Evolutionary conservation across 2,329 filamentous ascomycete genomes (phyloP), one percentile per base, ranked within the genome.

Genomic region (Monilinia fructicola): DNA sequence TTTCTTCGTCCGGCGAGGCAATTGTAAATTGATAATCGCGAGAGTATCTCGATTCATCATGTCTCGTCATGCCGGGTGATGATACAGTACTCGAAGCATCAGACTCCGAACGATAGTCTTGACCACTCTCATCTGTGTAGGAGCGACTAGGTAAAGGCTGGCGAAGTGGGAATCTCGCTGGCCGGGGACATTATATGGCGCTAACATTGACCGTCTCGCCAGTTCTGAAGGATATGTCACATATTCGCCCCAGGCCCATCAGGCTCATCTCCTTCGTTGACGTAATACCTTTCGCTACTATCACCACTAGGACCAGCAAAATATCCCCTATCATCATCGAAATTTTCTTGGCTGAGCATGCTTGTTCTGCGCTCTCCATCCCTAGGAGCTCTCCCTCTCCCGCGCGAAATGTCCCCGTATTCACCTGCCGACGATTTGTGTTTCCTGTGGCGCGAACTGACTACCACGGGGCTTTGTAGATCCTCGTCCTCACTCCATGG

Each of bases 401-500:
- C 80, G 48, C 77, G 74, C 28, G 72, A 72, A 72, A 77, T 60
- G 74, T 14, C 69, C 72, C 54, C 70, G 74, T 81, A 78, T 4
- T 82, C 78, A 23, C 83, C 82, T 1, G 83, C 83, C 0, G 85
- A 84, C 3, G 90, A 91, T 77, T 91, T 96, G 79, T 93, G 90
- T 78, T 95, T 96, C 75, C 90, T 90, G 77, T 96, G 93, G 67
- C 91, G 85, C 50, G 90, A 90, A 71, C 90, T 92, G 18, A 93
- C 92, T 23, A 97, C 91, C 21, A 89, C 85, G 0, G 93, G 93
- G 76, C 93, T 96, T 75, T 95, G 92, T 54, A 97, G 83, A 78
- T 98, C 95, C 73, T 98, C 93, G 74, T 98, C 93, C 79, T 97
- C 93, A 78, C 92, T 96, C 81, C 93, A 98, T 2, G 93, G 94